A percentile compares a stretch with the other conserved stretches of the same genome.
Conservation (phyloP, 768 basidiomycete genomes). For the Hydnomerulius pinastri region DNA sequence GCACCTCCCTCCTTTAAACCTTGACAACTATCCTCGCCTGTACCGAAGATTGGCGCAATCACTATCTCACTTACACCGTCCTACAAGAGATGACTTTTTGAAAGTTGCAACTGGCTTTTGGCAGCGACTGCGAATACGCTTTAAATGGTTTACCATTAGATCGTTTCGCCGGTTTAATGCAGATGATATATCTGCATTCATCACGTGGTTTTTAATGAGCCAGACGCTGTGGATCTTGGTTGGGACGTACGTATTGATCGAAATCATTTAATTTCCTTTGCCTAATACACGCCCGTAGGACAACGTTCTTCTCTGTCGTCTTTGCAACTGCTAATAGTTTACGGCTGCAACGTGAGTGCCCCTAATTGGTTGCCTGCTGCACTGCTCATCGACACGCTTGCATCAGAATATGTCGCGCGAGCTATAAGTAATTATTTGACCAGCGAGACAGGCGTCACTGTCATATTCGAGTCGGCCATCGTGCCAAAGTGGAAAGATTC, state of each 20-base stretch:
- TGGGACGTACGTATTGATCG: slow-evolving; percentile 49
- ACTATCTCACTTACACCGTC: slow-evolving; percentile 74
- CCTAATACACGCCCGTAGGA: slow-evolving; percentile 46
- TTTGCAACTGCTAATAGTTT: slow-evolving; percentile 90
- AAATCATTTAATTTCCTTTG: not conserved
- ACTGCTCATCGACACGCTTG: slow-evolving; percentile 2
- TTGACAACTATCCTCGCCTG: slow-evolving; percentile 78
- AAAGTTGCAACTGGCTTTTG: slow-evolving; percentile 87
- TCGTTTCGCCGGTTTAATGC: slow-evolving; percentile 94
- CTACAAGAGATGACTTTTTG: slow-evolving; percentile 88
- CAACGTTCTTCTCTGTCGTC: slow-evolving; percentile 93
- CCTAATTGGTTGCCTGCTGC: not conserved
- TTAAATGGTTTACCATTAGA: slow-evolving; percentile 96
- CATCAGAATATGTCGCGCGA: slow-evolving; percentile 77
- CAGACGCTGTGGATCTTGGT: slow-evolving; percentile 95
- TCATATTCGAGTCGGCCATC: slow-evolving; percentile 97
- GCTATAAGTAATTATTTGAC: slow-evolving; percentile 93
- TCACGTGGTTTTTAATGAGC: slow-evolving; percentile 95
- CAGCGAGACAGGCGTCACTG: slow-evolving; percentile 87
- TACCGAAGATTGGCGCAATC: slow-evolving; percentile 78
- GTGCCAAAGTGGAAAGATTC: slow-evolving; percentile 98
- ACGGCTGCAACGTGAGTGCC: slow-evolving; percentile 67
- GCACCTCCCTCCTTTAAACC: slow-evolving; percentile 35
- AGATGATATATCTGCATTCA: slow-evolving; percentile 95
- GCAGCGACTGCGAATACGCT: slow-evolving; percentile 85